phyloP scores from a whole-genome alignment of 345 rosid genomes.

The Eucalyptus curtisii region DNA sequence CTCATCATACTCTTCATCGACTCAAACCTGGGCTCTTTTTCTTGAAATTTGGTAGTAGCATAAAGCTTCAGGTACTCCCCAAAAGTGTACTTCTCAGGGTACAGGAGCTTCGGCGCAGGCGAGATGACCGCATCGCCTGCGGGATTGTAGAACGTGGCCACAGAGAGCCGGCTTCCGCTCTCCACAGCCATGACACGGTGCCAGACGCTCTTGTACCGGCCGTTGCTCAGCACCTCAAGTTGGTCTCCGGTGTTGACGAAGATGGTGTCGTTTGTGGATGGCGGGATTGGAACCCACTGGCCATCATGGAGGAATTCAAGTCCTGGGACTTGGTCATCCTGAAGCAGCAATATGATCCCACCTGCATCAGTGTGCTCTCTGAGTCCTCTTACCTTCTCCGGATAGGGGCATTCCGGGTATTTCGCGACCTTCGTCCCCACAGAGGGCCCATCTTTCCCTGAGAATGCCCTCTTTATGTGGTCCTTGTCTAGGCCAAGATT shows the following conservation, averaged over 20 bases:
- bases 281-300: slow-evolving; percentile 56
- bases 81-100: slow-evolving; percentile 46
- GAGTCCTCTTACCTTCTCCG: slow-evolving; percentile 74
- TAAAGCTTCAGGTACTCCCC: slow-evolving; percentile 72
- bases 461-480: slow-evolving; percentile 37
- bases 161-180: slow-evolving; percentile 69
- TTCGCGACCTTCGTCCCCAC: slow-evolving; percentile 85
- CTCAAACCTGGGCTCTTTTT: slow-evolving; percentile 54
- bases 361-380: slow-evolving; percentile 88
- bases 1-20: slow-evolving; percentile 47
- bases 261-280: slow-evolving; percentile 66
- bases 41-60: slow-evolving; percentile 55
- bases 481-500: slow-evolving; percentile 53
- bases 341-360: slow-evolving; percentile 76
- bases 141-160: slow-evolving; percentile 85
- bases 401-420: slow-evolving; percentile 67
- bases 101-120: slow-evolving; percentile 48
- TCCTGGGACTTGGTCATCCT: slow-evolving; percentile 80
- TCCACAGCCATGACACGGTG: slow-evolving; percentile 75
- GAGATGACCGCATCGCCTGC: slow-evolving; percentile 58
- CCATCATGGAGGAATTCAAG: slow-evolving; percentile 72
- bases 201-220: slow-evolving; percentile 53
- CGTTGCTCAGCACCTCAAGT: slow-evolving; percentile 70
- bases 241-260: slow-evolving; percentile 74
- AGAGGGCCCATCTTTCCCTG: slow-evolving; percentile 55